Evolutionary conservation across 768 basidiomycete genomes (phyloP).

Genomic region (Trametes sanguinea): DNA sequence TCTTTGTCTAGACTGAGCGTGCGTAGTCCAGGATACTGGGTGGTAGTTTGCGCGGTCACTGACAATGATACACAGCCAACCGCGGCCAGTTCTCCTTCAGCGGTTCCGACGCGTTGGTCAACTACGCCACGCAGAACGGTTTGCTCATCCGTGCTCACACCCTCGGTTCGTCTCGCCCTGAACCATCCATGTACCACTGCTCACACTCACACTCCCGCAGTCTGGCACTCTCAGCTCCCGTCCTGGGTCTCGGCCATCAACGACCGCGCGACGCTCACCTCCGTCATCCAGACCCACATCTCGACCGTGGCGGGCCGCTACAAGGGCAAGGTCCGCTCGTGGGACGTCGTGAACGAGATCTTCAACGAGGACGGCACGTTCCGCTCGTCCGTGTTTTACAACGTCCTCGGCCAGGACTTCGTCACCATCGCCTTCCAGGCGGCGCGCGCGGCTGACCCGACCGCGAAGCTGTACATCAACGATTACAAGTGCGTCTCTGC

Average conservation of each 20-base stretch:
- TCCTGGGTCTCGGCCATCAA: constrained; percentile 31
- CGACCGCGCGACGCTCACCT: constrained; percentile 31
- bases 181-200: neutral
- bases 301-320: constrained; percentile 35
- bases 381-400: constrained; percentile 49
- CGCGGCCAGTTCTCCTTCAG: constrained; percentile 34
- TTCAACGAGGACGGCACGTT: constrained; percentile 54
- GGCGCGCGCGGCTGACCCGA: constrained; percentile 50
- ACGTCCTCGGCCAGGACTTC: constrained; percentile 52
- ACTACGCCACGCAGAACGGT: constrained; percentile 33
- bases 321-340: constrained; percentile 37
- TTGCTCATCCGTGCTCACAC: constrained; percentile 36
- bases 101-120: constrained; percentile 34
- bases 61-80: constrained; percentile 8
- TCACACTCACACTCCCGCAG: constrained; percentile 6
- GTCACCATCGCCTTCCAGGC: constrained; percentile 54
- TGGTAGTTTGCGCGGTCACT: neutral
- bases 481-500: constrained; percentile 35
- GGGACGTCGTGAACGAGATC: constrained; percentile 44
- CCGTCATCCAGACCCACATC: constrained; percentile 40
- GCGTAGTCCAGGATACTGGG: neutral
- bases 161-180: constrained; percentile 23
- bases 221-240: constrained; percentile 39
- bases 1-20: constrained; percentile 29
- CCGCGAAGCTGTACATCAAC: constrained; percentile 49